A percentile compares a stretch with the other conserved stretches of the same genome.
Evolutionary conservation across 495 filamentous ascomycete genomes (phyloP).

Genomic region (Terfezia claveryi): DNA sequence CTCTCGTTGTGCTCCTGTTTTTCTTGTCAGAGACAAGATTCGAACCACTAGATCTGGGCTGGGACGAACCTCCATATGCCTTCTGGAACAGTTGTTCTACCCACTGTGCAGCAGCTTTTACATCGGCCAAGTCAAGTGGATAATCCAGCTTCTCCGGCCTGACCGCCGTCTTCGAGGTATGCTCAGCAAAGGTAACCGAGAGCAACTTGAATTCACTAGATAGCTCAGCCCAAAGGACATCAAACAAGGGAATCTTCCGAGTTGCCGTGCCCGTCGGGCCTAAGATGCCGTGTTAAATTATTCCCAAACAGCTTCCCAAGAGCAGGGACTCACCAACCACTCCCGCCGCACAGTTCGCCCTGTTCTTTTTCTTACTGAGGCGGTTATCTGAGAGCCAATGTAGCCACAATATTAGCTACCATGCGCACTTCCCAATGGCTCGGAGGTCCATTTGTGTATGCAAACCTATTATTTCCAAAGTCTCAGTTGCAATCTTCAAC

Average conservation of each 20-base stretch:
- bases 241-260: too few species aligned
- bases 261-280: too few species aligned
- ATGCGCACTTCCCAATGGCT: too few species aligned
- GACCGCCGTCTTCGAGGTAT: not conserved
- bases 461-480: too few species aligned
- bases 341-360: not conserved
- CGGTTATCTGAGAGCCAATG: too few species aligned
- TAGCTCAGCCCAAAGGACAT: too few species aligned
- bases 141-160: not conserved
- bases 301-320: not conserved
- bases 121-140: not conserved
- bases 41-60: not conserved
- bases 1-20: slow-evolving; percentile 1
- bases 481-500: too few species aligned
- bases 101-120: not conserved
- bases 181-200: not conserved
- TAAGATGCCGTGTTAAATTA: not conserved
- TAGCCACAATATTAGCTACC: too few species aligned
- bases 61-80: not conserved
- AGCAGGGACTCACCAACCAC: not conserved
- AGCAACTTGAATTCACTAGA: not conserved
- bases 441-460: too few species aligned
- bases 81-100: not conserved
- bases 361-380: too few species aligned
- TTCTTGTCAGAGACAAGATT: too few species aligned